Evolutionary conservation across 2,329 filamentous ascomycete species (phyloP).

Genomic region (Stachybotrys chartarum): DNA sequence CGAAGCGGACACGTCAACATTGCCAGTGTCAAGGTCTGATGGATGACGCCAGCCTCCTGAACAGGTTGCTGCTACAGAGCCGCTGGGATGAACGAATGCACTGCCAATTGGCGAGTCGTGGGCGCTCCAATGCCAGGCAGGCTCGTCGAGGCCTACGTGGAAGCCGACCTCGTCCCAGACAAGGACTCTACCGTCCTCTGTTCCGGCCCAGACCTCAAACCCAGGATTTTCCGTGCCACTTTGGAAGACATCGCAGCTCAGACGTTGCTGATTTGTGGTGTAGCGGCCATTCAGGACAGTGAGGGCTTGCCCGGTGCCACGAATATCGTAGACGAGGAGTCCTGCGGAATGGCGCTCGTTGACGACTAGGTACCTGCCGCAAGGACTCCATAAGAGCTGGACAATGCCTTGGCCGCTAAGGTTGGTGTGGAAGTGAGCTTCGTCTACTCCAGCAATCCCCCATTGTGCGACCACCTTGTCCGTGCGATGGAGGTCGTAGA

Average conservation of each 20-base stretch:
- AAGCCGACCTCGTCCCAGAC: constrained; percentile 53
- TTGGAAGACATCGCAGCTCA: constrained; percentile 48
- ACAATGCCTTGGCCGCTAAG: constrained; percentile 56
- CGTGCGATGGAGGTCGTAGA: constrained; percentile 53
- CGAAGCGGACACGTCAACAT: constrained; percentile 5
- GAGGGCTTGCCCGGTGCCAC: constrained; percentile 50
- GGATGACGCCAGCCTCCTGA: constrained; percentile 44
- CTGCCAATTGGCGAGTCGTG: constrained; percentile 42
- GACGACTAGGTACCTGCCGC: constrained; percentile 55
- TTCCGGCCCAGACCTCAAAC: constrained; percentile 58
- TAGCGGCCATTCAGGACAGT: constrained; percentile 43
- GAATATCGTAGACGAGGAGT: constrained; percentile 55
- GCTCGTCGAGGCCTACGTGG: constrained; percentile 32
- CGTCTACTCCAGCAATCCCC: constrained; percentile 50
- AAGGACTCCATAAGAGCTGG: constrained; percentile 55
- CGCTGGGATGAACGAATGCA: constrained; percentile 43
- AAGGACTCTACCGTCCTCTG: constrained; percentile 43
- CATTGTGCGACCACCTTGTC: constrained; percentile 51
- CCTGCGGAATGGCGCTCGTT: constrained; percentile 51
- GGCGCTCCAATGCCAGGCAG: constrained; percentile 43
- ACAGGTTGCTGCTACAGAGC: constrained; percentile 49
- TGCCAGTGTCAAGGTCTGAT: neutral
- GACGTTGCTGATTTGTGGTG: constrained; percentile 46
- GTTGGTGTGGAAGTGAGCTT: constrained; percentile 22
- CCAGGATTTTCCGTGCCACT: constrained; percentile 28